Evolutionary conservation across 2,329 filamentous ascomycete genomes (phyloP).

Genomic region (Trichophaea hybrida): DNA sequence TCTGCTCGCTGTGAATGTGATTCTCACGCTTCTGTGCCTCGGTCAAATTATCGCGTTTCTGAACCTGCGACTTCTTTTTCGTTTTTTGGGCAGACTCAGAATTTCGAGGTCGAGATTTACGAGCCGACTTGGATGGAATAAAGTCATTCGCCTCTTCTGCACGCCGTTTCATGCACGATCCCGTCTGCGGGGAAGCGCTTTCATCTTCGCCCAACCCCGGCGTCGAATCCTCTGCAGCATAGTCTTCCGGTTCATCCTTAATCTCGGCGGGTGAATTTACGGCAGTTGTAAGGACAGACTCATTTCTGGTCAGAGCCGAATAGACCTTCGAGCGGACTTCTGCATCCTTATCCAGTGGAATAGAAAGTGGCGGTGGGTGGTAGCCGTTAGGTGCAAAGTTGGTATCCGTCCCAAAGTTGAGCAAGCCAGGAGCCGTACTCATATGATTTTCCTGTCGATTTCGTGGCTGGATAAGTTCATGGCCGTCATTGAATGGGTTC

Average conservation of each 20-base stretch:
- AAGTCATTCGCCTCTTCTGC: constrained; percentile 23
- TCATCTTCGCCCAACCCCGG: constrained; percentile 1
- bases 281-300: constrained; percentile 24
- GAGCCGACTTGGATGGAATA: constrained; percentile 18
- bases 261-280: constrained; percentile 26
- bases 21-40: constrained; percentile 75
- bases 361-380: constrained; percentile 17
- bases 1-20: constrained; percentile 77
- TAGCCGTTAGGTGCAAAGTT: constrained; percentile 26
- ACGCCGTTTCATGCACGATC: constrained; percentile 19
- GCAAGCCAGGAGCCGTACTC: constrained; percentile 12
- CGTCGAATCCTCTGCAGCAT: constrained; percentile 17
- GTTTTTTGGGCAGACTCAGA: constrained; percentile 36
- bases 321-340: constrained; percentile 24
- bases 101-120: constrained; percentile 27
- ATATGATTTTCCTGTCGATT: constrained; percentile 13
- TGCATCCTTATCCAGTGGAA: constrained; percentile 19
- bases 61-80: constrained; percentile 35
- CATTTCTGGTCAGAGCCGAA: constrained; percentile 24
- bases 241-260: constrained; percentile 20
- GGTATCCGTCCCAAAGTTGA: constrained; percentile 28
- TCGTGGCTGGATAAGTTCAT: constrained; percentile 17
- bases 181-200: neutral
- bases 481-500: constrained; percentile 18
- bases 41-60: constrained; percentile 48